These are phyloP conservation scores for Hymenoscyphus repandus DNA, from an alignment of 2,329 filamentous ascomycete genomes.

Conservation along the genomic window DNA sequence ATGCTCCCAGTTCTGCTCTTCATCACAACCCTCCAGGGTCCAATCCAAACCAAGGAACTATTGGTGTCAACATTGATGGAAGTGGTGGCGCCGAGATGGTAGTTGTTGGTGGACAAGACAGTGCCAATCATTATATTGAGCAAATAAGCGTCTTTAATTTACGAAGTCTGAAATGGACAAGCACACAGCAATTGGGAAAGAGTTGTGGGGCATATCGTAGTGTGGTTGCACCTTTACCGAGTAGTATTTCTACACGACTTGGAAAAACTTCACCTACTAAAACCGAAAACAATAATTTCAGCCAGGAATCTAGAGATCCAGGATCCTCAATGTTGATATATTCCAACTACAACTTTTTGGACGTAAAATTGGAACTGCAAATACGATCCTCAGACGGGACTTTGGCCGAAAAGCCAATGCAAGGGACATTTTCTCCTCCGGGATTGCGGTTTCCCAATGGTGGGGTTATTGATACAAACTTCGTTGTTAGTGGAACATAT, in stretches of 20 bases:
- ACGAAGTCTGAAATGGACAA: slow-evolving; percentile 91
- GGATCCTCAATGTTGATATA: slow-evolving; percentile 87
- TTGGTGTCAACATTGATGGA: slow-evolving; percentile 86
- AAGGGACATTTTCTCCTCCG: slow-evolving; percentile 78
- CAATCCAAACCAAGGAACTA: slow-evolving; percentile 81
- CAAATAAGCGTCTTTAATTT: slow-evolving; percentile 98
- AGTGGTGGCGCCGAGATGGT: slow-evolving; percentile 94
- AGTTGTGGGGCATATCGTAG: slow-evolving; percentile 96
- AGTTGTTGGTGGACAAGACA: slow-evolving; percentile 92
- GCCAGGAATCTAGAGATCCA: slow-evolving; percentile 50
- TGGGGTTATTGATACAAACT: slow-evolving; percentile 90
- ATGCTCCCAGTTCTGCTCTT: slow-evolving; percentile 77
- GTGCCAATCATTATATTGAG: slow-evolving; percentile 97
- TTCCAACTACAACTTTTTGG: slow-evolving; percentile 97
- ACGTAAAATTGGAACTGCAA: slow-evolving; percentile 93
- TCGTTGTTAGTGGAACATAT: slow-evolving; percentile 96
- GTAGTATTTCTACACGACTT: slow-evolving; percentile 59
- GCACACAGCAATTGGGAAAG: slow-evolving; percentile 78
- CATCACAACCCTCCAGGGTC: slow-evolving; percentile 80
- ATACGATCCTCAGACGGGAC: slow-evolving; percentile 79
- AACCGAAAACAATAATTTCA: slow-evolving; percentile 37
- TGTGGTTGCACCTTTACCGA: slow-evolving; percentile 79
- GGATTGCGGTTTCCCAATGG: slow-evolving; percentile 94
- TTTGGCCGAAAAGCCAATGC: slow-evolving; percentile 84
- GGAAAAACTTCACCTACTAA: slow-evolving; percentile 47